Evolutionary conservation across 345 rosid genomes (phyloP), one percentile per base, ranked within the genome.

Genomic region (Microthlaspi erraticum): DNA sequence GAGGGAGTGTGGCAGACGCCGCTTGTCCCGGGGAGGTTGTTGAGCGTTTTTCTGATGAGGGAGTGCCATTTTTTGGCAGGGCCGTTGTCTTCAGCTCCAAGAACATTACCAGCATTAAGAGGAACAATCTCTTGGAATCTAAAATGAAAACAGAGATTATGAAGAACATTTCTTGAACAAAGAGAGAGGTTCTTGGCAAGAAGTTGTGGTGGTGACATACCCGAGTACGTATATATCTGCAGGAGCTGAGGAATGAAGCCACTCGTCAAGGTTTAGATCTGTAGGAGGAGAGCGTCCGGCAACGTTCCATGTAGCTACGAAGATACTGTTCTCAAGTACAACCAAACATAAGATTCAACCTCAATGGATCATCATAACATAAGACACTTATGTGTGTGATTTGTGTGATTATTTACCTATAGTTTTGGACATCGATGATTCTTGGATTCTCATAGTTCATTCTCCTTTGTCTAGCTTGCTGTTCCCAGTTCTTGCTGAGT

Each of bases 41-140:
- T 94, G 16, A 94, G 87, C 23, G 97, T 85, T 81, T 74, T 94
- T 41, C 93, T 82, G 38, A 94, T 85, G 29, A 92, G 87, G 38
- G 93, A 82, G 60, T 83, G 78, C 99, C 98, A 94, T 81, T 94
- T 94, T 54, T 94, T 89, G 63, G 98, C 97, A 50, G 98, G 99
- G 20, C 97, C 99, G 37, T 91, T 94, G 83, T 94, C 98, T 85
- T 94, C 99, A 48, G 96, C 88, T 32, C 96, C 99, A 42, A 94
- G 90, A 83, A 94, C 82, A 72, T 94, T 94, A 62, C 97, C 97
- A 37, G 99, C 96, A 79, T 89, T 94, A 61, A 94, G 81, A 79
- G 99, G 99, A 78, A 92, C 99, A 67, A 94, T 87, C 84, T 94
- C 99, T 82, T 94, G 99, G 82, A 94, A 94, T 38, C 99, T 94